Percentiles rank a stretch among this genome's conserved stretches.
phyloP scores from a whole-genome alignment of 768 basidiomycete species.

The Panellus pusillus region DNA sequence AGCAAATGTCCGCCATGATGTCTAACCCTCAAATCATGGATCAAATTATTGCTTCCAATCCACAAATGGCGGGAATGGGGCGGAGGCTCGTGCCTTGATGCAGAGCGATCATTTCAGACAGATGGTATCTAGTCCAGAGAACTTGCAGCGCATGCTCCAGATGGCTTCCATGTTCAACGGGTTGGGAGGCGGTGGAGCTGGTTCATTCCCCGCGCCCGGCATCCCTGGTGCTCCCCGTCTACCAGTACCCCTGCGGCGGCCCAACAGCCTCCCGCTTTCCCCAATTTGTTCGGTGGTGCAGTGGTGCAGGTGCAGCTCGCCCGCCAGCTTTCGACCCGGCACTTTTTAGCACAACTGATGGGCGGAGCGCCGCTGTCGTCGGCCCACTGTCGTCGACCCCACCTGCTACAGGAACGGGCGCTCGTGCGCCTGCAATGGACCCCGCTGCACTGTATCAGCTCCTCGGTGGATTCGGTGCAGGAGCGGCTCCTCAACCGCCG shows the following conservation, averaged over 20 bases:
- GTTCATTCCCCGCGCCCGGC: conserved; percentile 64
- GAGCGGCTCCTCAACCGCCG: conserved; percentile 45
- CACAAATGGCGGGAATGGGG: conserved; percentile 71
- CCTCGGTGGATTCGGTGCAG: conserved; percentile 31
- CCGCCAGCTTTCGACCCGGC: conserved; percentile 14
- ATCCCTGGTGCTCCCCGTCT: conserved; percentile 39
- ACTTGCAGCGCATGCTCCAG: conserved; percentile 71
- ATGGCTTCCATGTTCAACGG: conserved; percentile 59
- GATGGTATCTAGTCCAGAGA: conserved; percentile 83
- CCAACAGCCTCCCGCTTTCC: conserved; percentile 25
- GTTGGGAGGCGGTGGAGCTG: conserved; percentile 24
- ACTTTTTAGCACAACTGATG: conserved; percentile 18
- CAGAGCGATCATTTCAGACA: conserved; percentile 73
- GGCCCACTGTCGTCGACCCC: conserved; percentile 8
- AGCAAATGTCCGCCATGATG: conserved; percentile 87
- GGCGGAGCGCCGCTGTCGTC: conserved; percentile 6
- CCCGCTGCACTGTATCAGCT: conserved; percentile 49
- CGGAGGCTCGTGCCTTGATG: conserved; percentile 77
- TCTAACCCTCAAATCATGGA: conserved; percentile 88
- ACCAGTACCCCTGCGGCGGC: conserved; percentile 27
- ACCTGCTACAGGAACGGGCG: conserved; percentile 25
- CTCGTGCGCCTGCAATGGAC: conserved; percentile 31
- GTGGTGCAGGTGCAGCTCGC: conserved; percentile 17
- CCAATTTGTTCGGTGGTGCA: conserved; percentile 24
- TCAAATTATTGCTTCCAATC: conserved; percentile 80